Evolutionary conservation across 495 filamentous ascomycete species (phyloP).

Genomic region (Tuber microsphaerosporum): DNA sequence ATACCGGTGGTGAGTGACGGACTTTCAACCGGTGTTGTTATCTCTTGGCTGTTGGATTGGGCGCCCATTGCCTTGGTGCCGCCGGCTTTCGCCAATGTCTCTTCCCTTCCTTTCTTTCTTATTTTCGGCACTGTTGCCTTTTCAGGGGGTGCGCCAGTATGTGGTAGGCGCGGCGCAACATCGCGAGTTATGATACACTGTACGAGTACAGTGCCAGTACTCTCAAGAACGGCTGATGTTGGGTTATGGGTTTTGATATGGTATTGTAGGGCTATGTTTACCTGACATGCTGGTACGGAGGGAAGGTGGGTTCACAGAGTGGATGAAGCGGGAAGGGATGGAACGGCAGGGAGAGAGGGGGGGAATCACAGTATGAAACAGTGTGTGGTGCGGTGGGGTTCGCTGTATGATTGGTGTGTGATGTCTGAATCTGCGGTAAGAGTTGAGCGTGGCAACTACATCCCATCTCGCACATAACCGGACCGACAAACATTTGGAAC

Average conservation of each 20-base stretch:
- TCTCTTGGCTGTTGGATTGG: slow-evolving; percentile 3
- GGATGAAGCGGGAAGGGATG: neutral
- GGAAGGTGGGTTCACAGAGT: neutral
- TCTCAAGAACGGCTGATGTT: neutral
- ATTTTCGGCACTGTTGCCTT: neutral
- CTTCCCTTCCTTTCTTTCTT: neutral
- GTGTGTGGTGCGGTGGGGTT: neutral
- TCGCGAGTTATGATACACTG: neutral
- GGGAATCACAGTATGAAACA: neutral
- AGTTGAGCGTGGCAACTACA: neutral
- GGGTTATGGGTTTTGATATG: neutral
- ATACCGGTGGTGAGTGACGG: neutral
- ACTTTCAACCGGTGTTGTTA: neutral
- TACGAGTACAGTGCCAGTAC: too few relatives aligned
- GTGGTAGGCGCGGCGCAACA: neutral
- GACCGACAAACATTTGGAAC: neutral
- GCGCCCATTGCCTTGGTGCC: neutral
- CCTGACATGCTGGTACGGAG: neutral
- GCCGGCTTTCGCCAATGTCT: neutral
- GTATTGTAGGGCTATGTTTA: neutral
- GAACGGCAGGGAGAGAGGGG: neutral
- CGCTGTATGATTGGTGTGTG: neutral
- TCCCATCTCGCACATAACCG: neutral
- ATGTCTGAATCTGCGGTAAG: slow-evolving; percentile 3
- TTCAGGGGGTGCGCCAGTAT: neutral